These are phyloP conservation scores for Graphilbum ipis-grandicollis DNA, from an alignment of 2,329 filamentous ascomycete species.

Conservation along the genomic window DNA sequence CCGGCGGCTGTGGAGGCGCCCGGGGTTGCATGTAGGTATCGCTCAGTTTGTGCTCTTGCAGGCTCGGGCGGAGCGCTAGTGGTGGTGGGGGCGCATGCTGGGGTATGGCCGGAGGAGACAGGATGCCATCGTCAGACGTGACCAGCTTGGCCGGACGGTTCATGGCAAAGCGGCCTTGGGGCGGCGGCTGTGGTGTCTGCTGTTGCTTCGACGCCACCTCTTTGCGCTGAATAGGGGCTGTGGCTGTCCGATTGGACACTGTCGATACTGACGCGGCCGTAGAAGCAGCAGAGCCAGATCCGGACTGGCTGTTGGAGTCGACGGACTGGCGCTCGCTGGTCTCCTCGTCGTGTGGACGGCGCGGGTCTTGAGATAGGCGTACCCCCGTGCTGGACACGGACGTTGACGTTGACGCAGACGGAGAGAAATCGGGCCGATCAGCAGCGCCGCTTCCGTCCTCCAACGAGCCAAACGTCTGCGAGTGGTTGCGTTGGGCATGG, in stretches of 20 bases:
- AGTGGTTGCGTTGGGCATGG: constrained; percentile 17
- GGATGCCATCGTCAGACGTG: not conserved
- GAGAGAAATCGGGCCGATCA: constrained; percentile 8
- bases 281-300: not conserved
- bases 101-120: not conserved
- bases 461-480: too few relatives aligned
- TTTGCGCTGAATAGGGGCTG: constrained; percentile 44
- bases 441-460: too few relatives aligned
- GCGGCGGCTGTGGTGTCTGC: constrained; percentile 19
- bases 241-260: too few relatives aligned
- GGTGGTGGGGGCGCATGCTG: not conserved
- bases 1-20: constrained; percentile 37
- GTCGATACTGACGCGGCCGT: too few relatives aligned
- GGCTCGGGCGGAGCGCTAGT: constrained; percentile 11
- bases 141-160: not conserved
- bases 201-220: constrained; percentile 33
- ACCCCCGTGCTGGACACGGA: constrained; percentile 20
- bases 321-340: constrained; percentile 27
- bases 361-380: constrained; percentile 42
- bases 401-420: constrained; percentile 8
- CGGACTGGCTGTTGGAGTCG: constrained; percentile 15
- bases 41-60: constrained; percentile 23
- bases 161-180: not conserved
- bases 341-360: constrained; percentile 29
- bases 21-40: constrained; percentile 42